These are phyloP conservation scores for Dothideomycetidae sp. DNA, from an alignment of 2,329 filamentous ascomycete species.

Conservation along the genomic window DNA sequence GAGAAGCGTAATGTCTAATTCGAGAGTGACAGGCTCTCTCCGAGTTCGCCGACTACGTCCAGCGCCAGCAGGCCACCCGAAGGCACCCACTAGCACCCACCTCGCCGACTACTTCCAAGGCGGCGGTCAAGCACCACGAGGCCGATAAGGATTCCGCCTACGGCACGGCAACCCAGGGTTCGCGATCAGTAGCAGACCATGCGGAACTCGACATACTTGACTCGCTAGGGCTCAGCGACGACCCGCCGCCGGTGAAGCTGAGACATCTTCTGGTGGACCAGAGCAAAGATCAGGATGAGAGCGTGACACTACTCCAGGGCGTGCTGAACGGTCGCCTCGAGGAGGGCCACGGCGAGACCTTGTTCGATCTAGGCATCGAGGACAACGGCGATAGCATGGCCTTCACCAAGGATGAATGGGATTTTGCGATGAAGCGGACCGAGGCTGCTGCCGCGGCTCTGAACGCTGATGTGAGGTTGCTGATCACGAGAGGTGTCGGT, in stretches of 20 bases:
- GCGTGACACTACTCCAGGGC: constrained; percentile 47
- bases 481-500: constrained; percentile 84
- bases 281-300: constrained; percentile 41
- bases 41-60: constrained; percentile 95
- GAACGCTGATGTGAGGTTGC: constrained; percentile 61
- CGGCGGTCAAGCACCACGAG: constrained; percentile 18
- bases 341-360: constrained; percentile 74
- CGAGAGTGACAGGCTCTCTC: constrained; percentile 52
- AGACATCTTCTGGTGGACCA: constrained; percentile 60
- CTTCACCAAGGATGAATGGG: constrained; percentile 62
- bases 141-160: constrained; percentile 15
- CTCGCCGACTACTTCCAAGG: constrained; percentile 16
- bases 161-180: constrained; percentile 17
- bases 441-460: constrained; percentile 48
- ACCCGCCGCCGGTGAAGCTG: constrained; percentile 50
- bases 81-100: constrained; percentile 25
- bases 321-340: constrained; percentile 55
- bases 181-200: constrained; percentile 45
- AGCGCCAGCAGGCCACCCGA: constrained; percentile 73
- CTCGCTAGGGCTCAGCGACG: constrained; percentile 58
- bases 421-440: constrained; percentile 52
- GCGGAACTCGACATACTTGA: constrained; percentile 87
- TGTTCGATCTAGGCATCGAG: constrained; percentile 88
- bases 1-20: no score
- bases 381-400: constrained; percentile 76